phyloP scores from a whole-genome alignment of 2,329 filamentous ascomycete species.

The Fonsecaea nubica region DNA sequence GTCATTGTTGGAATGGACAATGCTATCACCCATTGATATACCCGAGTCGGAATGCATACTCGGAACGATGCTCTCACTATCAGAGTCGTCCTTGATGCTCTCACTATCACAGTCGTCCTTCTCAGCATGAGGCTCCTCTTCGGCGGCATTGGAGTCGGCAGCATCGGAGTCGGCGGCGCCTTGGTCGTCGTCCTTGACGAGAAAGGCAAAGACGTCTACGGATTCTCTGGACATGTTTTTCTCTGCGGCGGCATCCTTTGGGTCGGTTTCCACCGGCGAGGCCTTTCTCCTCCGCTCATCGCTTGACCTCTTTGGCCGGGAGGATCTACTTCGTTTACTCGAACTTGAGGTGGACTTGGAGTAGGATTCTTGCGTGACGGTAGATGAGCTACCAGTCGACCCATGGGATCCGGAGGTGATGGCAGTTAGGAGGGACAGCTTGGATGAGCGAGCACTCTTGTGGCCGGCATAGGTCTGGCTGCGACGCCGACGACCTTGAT shows the following conservation, averaged over 20 bases:
- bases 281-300: constrained; percentile 19
- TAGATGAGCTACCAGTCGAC: constrained; percentile 38
- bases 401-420: constrained; percentile 35
- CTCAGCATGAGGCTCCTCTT: constrained; percentile 13
- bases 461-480: constrained; percentile 35
- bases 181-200: constrained; percentile 34
- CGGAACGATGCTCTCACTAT: constrained; percentile 34
- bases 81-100: constrained; percentile 28
- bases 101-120: not conserved
- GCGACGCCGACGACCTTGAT: constrained; percentile 38
- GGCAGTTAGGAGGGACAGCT: constrained; percentile 39
- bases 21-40: constrained; percentile 44
- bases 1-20: constrained; percentile 24
- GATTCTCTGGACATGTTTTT: constrained; percentile 33
- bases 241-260: constrained; percentile 15
- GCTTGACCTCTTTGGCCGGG: constrained; percentile 22
- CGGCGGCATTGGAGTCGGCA: not conserved
- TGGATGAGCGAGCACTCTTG: constrained; percentile 38
- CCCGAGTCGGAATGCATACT: constrained; percentile 47
- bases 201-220: constrained; percentile 38
- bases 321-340: constrained; percentile 24
- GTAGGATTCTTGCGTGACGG: constrained; percentile 40
- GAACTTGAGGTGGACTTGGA: constrained; percentile 31
- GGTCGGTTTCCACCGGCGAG: constrained; percentile 11
- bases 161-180: constrained; percentile 1